Evolutionary conservation across 805 yeast species (phyloP).

Genomic region (Yamadazyma tumulicola): DNA sequence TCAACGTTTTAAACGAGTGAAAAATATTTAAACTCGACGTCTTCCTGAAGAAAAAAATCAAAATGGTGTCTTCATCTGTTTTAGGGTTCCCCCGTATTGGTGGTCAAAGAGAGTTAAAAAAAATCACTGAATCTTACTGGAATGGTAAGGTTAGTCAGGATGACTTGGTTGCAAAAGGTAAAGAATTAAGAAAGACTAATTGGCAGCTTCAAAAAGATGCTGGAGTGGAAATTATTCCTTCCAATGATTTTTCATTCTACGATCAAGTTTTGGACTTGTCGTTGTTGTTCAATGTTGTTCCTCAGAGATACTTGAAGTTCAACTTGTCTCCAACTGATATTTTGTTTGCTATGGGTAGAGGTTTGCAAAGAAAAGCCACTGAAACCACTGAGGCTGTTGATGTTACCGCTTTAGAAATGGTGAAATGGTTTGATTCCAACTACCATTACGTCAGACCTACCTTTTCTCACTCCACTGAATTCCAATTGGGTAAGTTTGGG

Average conservation of each 20-base stretch:
- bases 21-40: not conserved
- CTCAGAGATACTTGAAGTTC: slow-evolving; percentile 94
- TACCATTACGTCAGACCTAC: slow-evolving; percentile 99
- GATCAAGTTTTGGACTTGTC: slow-evolving; percentile 96
- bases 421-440: slow-evolving; percentile 99
- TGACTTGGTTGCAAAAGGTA: slow-evolving; percentile 87
- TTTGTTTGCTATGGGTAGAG: slow-evolving; percentile 99
- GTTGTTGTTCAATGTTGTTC: slow-evolving; percentile 88
- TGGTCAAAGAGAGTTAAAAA: slow-evolving; percentile 98
- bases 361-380: slow-evolving; percentile 95
- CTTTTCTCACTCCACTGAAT: slow-evolving; percentile 88
- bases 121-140: slow-evolving; percentile 99
- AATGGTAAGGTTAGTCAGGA: slow-evolving; percentile 85
- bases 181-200: slow-evolving; percentile 91
- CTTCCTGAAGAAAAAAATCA: slow-evolving; percentile 12
- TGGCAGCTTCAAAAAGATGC: slow-evolving; percentile 98
- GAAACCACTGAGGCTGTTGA: slow-evolving; percentile 86
- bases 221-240: slow-evolving; percentile 95
- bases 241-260: slow-evolving; percentile 97
- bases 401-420: slow-evolving; percentile 99
- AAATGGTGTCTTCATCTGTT: slow-evolving; percentile 94
- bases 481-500: slow-evolving; percentile 80
- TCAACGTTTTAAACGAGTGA: slow-evolving; percentile 1
- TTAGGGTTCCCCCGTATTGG: slow-evolving; percentile 99
- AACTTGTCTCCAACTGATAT: slow-evolving; percentile 87